A percentile compares a stretch with the other conserved stretches of the same genome.
Evolutionary conservation across 2,329 filamentous ascomycete species (phyloP).

Genomic region (Cladosporium sp.): DNA sequence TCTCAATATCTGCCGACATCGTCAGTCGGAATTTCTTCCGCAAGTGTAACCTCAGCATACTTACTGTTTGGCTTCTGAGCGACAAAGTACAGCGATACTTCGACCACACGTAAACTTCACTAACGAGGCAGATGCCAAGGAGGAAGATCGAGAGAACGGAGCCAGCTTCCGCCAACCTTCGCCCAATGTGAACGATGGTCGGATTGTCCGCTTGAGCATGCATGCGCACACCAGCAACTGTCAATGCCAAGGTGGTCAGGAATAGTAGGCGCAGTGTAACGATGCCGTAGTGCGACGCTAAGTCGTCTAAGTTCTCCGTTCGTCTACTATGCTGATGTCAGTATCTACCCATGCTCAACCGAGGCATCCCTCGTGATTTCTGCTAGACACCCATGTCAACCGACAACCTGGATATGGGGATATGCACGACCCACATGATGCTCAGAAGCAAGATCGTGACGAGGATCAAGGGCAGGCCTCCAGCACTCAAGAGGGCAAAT

Average conservation of each 20-base stretch:
- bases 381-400: neutral
- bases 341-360: neutral
- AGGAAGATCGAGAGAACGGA: neutral
- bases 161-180: neutral
- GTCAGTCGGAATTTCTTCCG: neutral
- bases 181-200: neutral
- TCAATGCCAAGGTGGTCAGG: conserved; percentile 2
- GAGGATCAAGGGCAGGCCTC: conserved; percentile 1
- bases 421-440: neutral
- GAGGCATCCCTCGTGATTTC: neutral
- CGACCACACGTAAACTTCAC: neutral
- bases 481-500: conserved; percentile 6
- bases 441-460: conserved; percentile 3
- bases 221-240: conserved; percentile 15
- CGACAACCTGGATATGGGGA: neutral
- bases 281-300: conserved; percentile 8
- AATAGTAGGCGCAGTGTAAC: neutral
- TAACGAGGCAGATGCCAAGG: neutral
- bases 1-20: neutral
- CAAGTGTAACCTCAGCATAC: too few species aligned
- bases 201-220: conserved; percentile 4
- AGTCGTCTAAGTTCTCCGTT: neutral
- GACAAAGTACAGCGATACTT: neutral
- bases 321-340: neutral
- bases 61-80: neutral